These are phyloP conservation scores for Citrus maxima DNA, from an alignment of 345 rosid species.

Conservation along the genomic window DNA sequence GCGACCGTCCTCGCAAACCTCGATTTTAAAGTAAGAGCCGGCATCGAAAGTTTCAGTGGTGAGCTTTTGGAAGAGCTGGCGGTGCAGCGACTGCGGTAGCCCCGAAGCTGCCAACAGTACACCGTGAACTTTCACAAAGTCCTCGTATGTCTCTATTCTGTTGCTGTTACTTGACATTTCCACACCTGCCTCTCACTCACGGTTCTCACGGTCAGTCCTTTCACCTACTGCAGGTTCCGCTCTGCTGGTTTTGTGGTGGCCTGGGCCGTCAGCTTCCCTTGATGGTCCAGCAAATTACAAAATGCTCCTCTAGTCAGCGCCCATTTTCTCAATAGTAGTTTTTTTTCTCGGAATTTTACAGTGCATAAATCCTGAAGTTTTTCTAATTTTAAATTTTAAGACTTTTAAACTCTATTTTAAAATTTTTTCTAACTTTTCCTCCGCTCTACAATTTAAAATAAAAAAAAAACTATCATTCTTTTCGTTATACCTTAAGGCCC, in stretches of 20 bases:
- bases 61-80: slow-evolving; percentile 65
- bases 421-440: fast-evolving
- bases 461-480: too few species aligned
- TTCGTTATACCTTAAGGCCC: fast-evolving
- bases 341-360: too few species aligned
- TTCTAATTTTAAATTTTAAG: too few species aligned
- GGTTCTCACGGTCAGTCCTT: too few species aligned
- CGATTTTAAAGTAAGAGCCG: slow-evolving; percentile 71
- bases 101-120: slow-evolving; percentile 81
- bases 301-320: too few species aligned
- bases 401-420: too few species aligned
- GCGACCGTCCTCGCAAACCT: slow-evolving; percentile 60
- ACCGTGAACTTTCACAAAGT: slow-evolving; percentile 75
- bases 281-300: too few species aligned
- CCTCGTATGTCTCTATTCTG: slow-evolving; percentile 55
- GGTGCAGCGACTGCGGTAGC: slow-evolving; percentile 66
- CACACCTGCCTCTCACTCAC: not conserved
- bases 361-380: too few species aligned
- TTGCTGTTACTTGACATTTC: not conserved
- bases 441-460: fast-evolving
- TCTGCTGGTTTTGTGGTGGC: too few species aligned
- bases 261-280: too few species aligned
- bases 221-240: too few species aligned
- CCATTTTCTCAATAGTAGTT: too few species aligned
- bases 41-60: slow-evolving; percentile 73